Base-by-base conservation (phyloP, 108 stramenopile genomes). In the Cyclotella kingstonii region DNA sequence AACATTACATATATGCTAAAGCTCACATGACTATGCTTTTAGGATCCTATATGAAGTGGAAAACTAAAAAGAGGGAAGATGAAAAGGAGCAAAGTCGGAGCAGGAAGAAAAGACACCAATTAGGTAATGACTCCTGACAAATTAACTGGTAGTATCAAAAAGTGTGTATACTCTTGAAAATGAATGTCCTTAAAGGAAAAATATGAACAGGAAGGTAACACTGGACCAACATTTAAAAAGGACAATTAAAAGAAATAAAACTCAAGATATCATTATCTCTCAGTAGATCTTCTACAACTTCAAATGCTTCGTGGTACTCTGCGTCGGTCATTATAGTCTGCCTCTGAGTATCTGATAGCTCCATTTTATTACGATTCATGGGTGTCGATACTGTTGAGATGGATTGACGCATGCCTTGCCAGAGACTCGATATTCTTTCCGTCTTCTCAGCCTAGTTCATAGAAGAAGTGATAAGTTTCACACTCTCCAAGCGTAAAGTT, bases 201-300 rank as follows among this genome's bases (percentile, higher is more conserved):
- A n/a, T n/a, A n/a, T n/a, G n/a, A n/a, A n/a, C 54, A 10, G 63
- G 14, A 12, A 54, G 42, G 30, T 65, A 53, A 27, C 52, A 15
- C 19, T 28, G 14, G 4, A 54, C 54, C 8, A 66, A 54, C 7
- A 15, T 42, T 12, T 22, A 34, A 53, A 66, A 55, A 15, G 27
- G 44, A 9, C 46, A 34, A 54, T 34, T 45, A 53, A 46, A 26
- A 23, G 47, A 36, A 4, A 54, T 55, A 35, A 28, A 33, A 2
- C 39, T 42, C 21, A 66, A 29, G n/a, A 17, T 30, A 15, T 66
- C 54, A 31, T 55, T 66, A 19, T 55, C 45, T 12, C 23, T n/a
- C 15, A 25, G 21, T 3, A 66, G 34, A 9, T 54, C 64, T 34
- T 66, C 43, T 25, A 59, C 45, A 10, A 54, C 19, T 54, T 26